Conservation (phyloP, 2,329 filamentous ascomycete genomes). For the Aureobasidium sp. region DNA sequence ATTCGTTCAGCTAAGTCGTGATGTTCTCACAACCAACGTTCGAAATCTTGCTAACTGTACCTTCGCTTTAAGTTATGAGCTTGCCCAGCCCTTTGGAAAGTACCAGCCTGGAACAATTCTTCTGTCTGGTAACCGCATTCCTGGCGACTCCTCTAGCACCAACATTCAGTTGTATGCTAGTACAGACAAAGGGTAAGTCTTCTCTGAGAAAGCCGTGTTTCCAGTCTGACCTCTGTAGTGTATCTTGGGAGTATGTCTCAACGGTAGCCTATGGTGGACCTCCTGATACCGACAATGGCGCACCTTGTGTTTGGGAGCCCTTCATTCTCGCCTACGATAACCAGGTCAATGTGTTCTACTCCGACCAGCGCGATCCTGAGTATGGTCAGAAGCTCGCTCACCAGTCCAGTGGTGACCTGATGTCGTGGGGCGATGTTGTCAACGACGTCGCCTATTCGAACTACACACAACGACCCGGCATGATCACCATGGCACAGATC, state of each 20-base stretch:
- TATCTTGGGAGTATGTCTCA: slow-evolving; percentile 56
- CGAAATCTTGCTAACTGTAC: no score
- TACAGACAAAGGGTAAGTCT: slow-evolving; percentile 42
- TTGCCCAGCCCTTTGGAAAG: slow-evolving; percentile 48
- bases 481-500: slow-evolving; percentile 52
- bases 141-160: slow-evolving; percentile 50
- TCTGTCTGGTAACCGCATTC: slow-evolving; percentile 51
- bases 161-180: slow-evolving; percentile 63
- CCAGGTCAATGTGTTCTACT: slow-evolving; percentile 58
- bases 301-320: slow-evolving; percentile 67
- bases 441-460: slow-evolving; percentile 54
- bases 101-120: slow-evolving; percentile 57
- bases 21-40: no score
- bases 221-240: not conserved
- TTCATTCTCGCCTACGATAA: slow-evolving; percentile 53
- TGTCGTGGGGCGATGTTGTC: slow-evolving; percentile 49
- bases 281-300: slow-evolving; percentile 53
- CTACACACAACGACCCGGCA: slow-evolving; percentile 58
- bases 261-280: slow-evolving; percentile 55
- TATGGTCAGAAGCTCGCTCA: slow-evolving; percentile 65
- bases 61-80: slow-evolving; percentile 25
- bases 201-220: not conserved
- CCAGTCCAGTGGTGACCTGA: slow-evolving; percentile 51
- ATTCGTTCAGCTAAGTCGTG: no score
- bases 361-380: slow-evolving; percentile 56